These are phyloP conservation scores for Paramyrothecium sp. DNA, from an alignment of 2,329 filamentous ascomycete species.

Conservation along the genomic window DNA sequence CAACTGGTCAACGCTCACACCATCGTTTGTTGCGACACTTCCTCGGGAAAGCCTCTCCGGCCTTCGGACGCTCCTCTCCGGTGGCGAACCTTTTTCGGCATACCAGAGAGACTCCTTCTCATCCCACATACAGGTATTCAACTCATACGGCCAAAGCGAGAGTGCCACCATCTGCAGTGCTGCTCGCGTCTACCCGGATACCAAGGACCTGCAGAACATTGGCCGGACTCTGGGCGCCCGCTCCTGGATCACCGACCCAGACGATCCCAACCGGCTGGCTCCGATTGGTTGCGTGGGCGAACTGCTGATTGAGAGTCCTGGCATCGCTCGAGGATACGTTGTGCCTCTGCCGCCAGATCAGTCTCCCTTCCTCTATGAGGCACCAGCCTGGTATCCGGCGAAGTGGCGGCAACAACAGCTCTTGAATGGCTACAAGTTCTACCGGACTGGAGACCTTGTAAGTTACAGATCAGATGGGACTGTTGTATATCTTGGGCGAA, in stretches of 20 bases:
- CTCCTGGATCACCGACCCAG: slow-evolving; percentile 11
- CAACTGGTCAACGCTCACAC: slow-evolving; percentile 13
- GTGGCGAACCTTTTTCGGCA: slow-evolving; percentile 11
- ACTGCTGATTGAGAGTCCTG: slow-evolving; percentile 16
- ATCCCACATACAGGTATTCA: slow-evolving; percentile 29
- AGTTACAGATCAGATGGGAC: slow-evolving; percentile 37
- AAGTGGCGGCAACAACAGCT: not conserved
- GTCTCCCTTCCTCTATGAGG: not conserved
- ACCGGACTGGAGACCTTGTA: slow-evolving; percentile 47
- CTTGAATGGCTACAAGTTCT: slow-evolving; percentile 19
- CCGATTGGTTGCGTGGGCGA: slow-evolving; percentile 15
- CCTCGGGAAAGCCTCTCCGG: slow-evolving; percentile 2
- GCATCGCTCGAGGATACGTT: slow-evolving; percentile 14
- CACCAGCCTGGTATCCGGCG: not conserved
- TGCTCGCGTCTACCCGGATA: not conserved
- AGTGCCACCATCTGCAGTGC: slow-evolving; percentile 8
- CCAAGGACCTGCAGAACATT: slow-evolving; percentile 4
- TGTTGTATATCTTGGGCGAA: slow-evolving; percentile 46
- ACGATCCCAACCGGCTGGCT: slow-evolving; percentile 1
- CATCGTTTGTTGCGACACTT: slow-evolving; percentile 10
- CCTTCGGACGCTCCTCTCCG: not conserved
- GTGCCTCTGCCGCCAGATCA: slow-evolving; percentile 2
- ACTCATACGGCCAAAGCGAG: slow-evolving; percentile 35
- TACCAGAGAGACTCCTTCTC: slow-evolving; percentile 11
- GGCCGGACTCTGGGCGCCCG: slow-evolving; percentile 7